These are phyloP conservation scores for Globisporangium alternatum DNA, from an alignment of 352 stramenopile species.

Conservation along the genomic window DNA sequence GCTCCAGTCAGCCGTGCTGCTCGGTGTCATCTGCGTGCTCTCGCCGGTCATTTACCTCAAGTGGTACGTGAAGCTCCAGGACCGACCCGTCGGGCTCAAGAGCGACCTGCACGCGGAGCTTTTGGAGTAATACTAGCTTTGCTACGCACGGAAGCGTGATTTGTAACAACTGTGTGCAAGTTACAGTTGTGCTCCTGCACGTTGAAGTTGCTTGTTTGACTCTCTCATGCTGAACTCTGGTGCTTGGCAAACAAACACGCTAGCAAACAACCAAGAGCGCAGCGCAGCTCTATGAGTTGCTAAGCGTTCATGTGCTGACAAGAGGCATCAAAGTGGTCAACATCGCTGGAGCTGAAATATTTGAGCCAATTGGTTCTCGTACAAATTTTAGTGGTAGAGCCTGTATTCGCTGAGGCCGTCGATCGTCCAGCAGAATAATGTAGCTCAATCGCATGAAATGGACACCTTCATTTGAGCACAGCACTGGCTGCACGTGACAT, in stretches of 20 bases:
- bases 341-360: neutral
- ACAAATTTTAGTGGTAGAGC: neutral
- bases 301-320: neutral
- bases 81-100: slow-evolving; percentile 45
- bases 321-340: neutral
- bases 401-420: neutral
- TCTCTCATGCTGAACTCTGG: neutral
- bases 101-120: slow-evolving; percentile 50
- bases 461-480: neutral
- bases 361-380: neutral
- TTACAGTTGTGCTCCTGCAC: neutral
- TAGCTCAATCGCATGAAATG: neutral
- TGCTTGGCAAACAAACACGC: neutral
- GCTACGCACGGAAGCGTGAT: neutral
- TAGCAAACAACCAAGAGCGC: too few relatives aligned
- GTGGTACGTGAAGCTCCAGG: slow-evolving; percentile 69
- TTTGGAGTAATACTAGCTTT: slow-evolving; percentile 16
- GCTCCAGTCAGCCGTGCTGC: slow-evolving; percentile 49
- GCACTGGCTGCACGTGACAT: neutral
- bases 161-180: neutral
- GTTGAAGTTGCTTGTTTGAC: slow-evolving; percentile 4
- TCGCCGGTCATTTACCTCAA: slow-evolving; percentile 69
- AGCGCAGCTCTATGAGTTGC: neutral
- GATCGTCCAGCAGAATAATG: neutral
- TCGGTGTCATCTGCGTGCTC: slow-evolving; percentile 33